A percentile compares a stretch with the other conserved stretches of the same genome.
These are phyloP conservation scores for Priceomyces haplophilus DNA, from an alignment of 805 yeast species.

Conservation along the genomic window DNA sequence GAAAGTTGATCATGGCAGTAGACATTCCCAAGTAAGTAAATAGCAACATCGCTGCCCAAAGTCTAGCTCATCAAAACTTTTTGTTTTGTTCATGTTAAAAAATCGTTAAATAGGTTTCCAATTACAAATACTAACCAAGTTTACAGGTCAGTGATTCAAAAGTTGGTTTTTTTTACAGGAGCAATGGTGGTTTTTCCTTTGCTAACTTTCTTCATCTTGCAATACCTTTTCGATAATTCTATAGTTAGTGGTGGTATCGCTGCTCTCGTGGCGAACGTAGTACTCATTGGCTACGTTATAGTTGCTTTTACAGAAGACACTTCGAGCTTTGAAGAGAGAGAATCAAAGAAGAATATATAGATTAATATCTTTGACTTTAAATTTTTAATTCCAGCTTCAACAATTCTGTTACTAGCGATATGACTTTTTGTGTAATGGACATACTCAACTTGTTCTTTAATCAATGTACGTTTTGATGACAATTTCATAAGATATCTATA, in stretches of 20 bases:
- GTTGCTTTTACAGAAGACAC: conserved; percentile 72
- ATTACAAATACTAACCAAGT: background rate
- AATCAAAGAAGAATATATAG: conserved; percentile 25
- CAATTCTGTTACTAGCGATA: background rate
- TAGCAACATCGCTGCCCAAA: no score
- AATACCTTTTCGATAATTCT: conserved; percentile 50
- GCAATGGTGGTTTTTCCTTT: conserved; percentile 74
- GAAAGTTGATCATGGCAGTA: conserved; percentile 24
- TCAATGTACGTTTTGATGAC: background rate
- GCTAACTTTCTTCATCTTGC: conserved; percentile 55
- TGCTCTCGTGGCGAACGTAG: conserved; percentile 71
- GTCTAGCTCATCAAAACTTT: no score
- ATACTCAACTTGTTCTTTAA: background rate
- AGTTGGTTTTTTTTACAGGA: conserved; percentile 69
- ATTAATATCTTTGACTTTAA: background rate
- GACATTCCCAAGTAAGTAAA: conserved; percentile 45
- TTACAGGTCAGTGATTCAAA: conserved; percentile 57
- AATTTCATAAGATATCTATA: background rate
- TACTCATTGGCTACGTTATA: conserved; percentile 66
- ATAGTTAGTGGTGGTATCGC: conserved; percentile 77
- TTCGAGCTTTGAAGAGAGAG: conserved; percentile 26
- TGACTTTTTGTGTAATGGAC: conserved; percentile 4
- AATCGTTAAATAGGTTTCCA: background rate
- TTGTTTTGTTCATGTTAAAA: no score
- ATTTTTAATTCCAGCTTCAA: background rate